Evolutionary conservation across 768 basidiomycete species (phyloP).

Genomic region (Rhodosporidiobolus odoratus): DNA sequence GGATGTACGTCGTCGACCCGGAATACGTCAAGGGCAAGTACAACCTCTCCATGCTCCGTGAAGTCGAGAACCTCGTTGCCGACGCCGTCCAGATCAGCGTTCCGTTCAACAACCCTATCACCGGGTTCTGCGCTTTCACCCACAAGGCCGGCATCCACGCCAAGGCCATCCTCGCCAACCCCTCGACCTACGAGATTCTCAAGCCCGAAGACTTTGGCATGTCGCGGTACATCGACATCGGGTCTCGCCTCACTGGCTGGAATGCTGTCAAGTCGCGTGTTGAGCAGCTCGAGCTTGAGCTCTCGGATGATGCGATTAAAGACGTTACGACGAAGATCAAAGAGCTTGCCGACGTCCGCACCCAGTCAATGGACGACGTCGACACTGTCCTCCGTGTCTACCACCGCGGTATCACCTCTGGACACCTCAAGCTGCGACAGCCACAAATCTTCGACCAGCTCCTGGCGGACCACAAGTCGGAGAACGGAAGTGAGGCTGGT

Average conservation of each 20-base stretch:
- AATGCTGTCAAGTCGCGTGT: constrained; percentile 98
- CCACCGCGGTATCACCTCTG: constrained; percentile 62
- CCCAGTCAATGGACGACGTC: constrained; percentile 98
- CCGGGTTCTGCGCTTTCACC: constrained; percentile 98
- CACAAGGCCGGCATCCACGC: constrained; percentile 99
- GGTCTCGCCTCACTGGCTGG: constrained; percentile 77
- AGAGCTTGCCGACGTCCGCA: constrained; percentile 95
- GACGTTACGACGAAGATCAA: constrained; percentile 98
- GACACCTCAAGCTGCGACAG: constrained; percentile 89
- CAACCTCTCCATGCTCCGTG: constrained; percentile 92
- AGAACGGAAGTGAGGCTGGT: constrained; percentile 29
- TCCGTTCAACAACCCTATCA: constrained; percentile 84
- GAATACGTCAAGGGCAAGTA: constrained; percentile 99
- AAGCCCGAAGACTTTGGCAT: constrained; percentile 99
- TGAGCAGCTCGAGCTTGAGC: constrained; percentile 83
- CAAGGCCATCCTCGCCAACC: constrained; percentile 99
- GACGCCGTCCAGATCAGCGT: constrained; percentile 97
- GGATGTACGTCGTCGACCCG: constrained; percentile 92
- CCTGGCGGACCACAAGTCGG: constrained; percentile 61
- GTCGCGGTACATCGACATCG: constrained; percentile 94
- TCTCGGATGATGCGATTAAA: constrained; percentile 92
- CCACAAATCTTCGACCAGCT: constrained; percentile 82
- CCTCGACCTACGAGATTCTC: constrained; percentile 89
- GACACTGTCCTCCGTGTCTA: constrained; percentile 84
- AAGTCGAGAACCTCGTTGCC: constrained; percentile 97